phyloP scores from a whole-genome alignment of 2,329 filamentous ascomycete species.

The Mycosphaerelloides madeirae region DNA sequence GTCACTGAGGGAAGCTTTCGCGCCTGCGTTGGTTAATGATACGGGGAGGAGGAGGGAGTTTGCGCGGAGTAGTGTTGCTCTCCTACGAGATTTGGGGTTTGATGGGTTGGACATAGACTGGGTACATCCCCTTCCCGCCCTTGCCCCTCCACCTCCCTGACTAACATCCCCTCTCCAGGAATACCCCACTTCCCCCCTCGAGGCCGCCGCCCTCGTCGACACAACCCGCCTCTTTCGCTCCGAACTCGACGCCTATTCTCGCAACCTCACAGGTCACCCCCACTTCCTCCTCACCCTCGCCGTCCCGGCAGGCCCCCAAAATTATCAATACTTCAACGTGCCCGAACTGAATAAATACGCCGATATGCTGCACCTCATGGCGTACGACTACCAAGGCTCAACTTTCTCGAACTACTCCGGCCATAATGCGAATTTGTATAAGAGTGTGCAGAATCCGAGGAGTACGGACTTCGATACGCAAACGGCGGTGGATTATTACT shows the following conservation, averaged over 20 bases:
- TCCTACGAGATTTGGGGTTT: constrained; percentile 77
- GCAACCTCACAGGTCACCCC: constrained; percentile 21
- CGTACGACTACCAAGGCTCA: constrained; percentile 59
- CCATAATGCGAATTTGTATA: constrained; percentile 74
- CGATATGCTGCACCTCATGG: constrained; percentile 48
- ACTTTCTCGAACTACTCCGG: constrained; percentile 45
- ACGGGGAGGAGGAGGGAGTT: constrained; percentile 58
- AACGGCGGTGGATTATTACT: constrained; percentile 66
- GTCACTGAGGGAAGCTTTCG: constrained; percentile 74
- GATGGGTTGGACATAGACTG: constrained; percentile 46
- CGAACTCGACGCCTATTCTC: constrained; percentile 37
- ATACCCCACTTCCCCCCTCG: constrained; percentile 37
- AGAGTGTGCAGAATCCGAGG: constrained; percentile 51
- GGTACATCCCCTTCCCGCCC: too few species aligned
- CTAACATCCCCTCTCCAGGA: too few species aligned
- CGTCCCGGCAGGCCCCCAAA: constrained; percentile 38
- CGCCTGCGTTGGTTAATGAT: constrained; percentile 57
- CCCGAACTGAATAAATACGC: constrained; percentile 35
- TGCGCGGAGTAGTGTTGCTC: constrained; percentile 63
- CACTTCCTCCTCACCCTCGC: constrained; percentile 42
- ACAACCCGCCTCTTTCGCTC: constrained; percentile 28
- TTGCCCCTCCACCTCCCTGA: too few species aligned
- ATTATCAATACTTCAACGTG: constrained; percentile 39
- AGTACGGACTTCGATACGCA: constrained; percentile 73
- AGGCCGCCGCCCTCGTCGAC: constrained; percentile 36